A percentile compares a stretch with the other conserved stretches of the same genome.
Evolutionary conservation across 176 grass and related monocot species (phyloP).

Genomic region (Melocanna baccifera): DNA sequence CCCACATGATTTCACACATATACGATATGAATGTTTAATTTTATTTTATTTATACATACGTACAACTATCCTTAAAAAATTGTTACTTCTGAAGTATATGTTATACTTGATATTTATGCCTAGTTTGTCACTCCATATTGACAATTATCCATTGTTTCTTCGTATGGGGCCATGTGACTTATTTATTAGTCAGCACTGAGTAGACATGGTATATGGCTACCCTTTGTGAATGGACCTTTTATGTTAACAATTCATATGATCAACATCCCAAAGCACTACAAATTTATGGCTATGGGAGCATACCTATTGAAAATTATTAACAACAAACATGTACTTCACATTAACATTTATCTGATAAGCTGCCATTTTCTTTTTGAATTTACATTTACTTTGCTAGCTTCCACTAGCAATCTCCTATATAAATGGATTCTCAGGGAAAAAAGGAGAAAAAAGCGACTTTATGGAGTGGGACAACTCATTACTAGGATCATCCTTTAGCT

Average conservation of each 20-base stretch:
- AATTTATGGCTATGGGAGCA: constrained; percentile 23
- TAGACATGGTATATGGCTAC: constrained; percentile 19
- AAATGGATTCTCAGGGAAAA: constrained; percentile 3
- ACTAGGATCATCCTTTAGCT: constrained; percentile 6
- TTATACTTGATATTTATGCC: constrained; percentile 10
- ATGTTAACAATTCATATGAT: constrained; percentile 11
- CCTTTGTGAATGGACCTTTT: constrained; percentile 32
- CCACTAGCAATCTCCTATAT: constrained; percentile 12
- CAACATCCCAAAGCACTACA: not conserved
- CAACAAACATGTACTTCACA: constrained; percentile 9
- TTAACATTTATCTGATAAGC: constrained; percentile 8
- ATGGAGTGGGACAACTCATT: not conserved
- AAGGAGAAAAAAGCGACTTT: constrained; percentile 2
- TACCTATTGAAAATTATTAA: constrained; percentile 12
- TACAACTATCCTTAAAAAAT: not conserved
- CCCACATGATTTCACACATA: not conserved
- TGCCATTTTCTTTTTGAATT: constrained; percentile 12
- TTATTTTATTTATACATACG: not conserved
- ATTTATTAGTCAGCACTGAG: constrained; percentile 31
- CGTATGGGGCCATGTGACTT: not conserved
- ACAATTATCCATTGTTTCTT: constrained; percentile 11
- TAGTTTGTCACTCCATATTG: constrained; percentile 11
- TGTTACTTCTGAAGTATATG: not conserved
- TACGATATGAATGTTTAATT: constrained; percentile 4
- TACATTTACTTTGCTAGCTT: constrained; percentile 25